Conservation (phyloP, 352 stramenopile genomes). For the Phytophthora pini region DNA sequence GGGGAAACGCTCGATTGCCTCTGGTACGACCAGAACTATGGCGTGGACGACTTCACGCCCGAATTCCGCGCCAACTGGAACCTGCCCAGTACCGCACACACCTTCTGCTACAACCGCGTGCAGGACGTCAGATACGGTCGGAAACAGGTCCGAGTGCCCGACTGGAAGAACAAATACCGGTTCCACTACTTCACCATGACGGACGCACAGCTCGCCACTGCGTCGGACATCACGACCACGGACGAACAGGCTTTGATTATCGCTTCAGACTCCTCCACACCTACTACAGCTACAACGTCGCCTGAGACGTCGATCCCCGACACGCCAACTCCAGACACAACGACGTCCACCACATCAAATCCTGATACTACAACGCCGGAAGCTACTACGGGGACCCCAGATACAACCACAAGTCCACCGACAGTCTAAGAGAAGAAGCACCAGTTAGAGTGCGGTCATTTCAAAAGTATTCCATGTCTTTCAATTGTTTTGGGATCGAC, state of each 20-base stretch:
- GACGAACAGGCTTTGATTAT: conserved; percentile 23
- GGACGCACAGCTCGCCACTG: conserved; percentile 25
- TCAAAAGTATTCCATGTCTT: conserved; percentile 4
- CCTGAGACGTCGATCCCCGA: background rate
- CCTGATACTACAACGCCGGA: no score
- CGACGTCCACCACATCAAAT: no score
- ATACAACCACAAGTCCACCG: no score
- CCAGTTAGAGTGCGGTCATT: conserved; percentile 7
- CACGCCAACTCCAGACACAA: no score
- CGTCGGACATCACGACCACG: conserved; percentile 29
- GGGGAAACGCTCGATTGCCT: conserved; percentile 61
- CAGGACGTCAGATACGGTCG: conserved; percentile 27
- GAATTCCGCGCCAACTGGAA: conserved; percentile 48
- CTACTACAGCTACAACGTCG: background rate
- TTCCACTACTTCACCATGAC: conserved; percentile 41
- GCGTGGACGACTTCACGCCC: conserved; percentile 50
- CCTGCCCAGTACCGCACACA: conserved; percentile 33
- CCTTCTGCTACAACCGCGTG: conserved; percentile 46
- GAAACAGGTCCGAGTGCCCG: conserved; percentile 16
- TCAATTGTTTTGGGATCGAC: background rate
- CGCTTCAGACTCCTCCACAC: background rate
- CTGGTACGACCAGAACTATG: conserved; percentile 52
- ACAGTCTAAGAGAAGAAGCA: background rate
- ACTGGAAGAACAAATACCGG: conserved; percentile 25
- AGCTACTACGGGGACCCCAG: no score